Evolutionary conservation across 768 basidiomycete genomes (phyloP).

Genomic region (Leccinellum luteum): DNA sequence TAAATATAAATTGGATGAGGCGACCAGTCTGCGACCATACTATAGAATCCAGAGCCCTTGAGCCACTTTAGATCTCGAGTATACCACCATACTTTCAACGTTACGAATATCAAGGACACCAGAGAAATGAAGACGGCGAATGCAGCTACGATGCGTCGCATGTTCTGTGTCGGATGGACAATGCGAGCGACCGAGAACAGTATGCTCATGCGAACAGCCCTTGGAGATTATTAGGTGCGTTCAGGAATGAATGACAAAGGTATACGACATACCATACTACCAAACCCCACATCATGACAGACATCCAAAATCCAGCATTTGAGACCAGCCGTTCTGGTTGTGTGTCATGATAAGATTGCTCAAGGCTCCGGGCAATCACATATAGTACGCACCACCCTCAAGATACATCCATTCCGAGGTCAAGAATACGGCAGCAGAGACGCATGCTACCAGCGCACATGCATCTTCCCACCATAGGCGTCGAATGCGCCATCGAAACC

Average conservation of each 20-base stretch:
- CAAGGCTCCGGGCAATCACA: background rate
- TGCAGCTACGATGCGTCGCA: constrained; percentile 7
- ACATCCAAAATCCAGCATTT: constrained; percentile 15
- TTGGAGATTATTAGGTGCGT: background rate
- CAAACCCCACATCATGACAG: background rate
- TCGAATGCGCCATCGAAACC: constrained; percentile 14
- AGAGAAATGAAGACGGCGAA: constrained; percentile 9
- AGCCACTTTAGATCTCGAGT: background rate
- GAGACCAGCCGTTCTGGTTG: constrained; percentile 5
- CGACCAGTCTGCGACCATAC: background rate
- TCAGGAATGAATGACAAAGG: background rate
- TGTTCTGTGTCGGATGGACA: constrained; percentile 7
- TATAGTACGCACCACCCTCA: constrained; percentile 15
- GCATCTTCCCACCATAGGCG: constrained; percentile 26
- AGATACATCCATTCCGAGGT: constrained; percentile 12
- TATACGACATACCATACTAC: constrained; percentile 17
- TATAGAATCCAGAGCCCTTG: background rate
- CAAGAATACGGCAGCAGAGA: constrained; percentile 6
- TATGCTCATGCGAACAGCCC: constrained; percentile 23
- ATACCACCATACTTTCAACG: constrained; percentile 4
- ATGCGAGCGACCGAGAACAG: constrained; percentile 22
- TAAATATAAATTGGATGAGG: constrained; percentile 5
- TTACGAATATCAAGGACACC: constrained; percentile 5
- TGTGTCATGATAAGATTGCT: background rate
- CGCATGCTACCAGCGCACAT: constrained; percentile 10